Base-by-base conservation (phyloP, 345 rosid species). In the Eutrema heterophyllum region DNA sequence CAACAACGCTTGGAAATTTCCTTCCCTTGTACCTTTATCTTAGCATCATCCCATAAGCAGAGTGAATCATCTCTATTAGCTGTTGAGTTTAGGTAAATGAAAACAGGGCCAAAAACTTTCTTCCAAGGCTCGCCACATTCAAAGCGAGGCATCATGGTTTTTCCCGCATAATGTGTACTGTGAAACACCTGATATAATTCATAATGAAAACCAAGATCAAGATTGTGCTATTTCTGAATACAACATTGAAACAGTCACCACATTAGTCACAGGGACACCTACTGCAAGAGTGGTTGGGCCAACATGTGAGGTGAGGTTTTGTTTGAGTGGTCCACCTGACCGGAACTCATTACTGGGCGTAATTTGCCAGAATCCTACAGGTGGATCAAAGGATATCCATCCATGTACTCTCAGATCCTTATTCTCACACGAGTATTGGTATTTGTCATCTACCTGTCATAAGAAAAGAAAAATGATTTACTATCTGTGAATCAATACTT, bases 281-380 rank as follows among this genome's bases (percentile, higher is more conserved):
- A 95, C 99, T 43, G 97, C 92, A 64, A 95, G 97, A 53, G 85
- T 78, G 60, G 88, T 84, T 16, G 99, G 99, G 48, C 99, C 98
- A 44, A 90, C 98, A 72, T 92, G 99, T n/a, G 97, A 95, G 48
- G 92, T 87, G 48, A 95, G 89, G 67, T 88, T 88, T 80, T 95
- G 99, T 76, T 95, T 95, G 55, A 88, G 84, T 0, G 93, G 97
- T 72, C 99, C 99, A 27, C 98, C 97, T 45, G 99, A 86, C 51
- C 97, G 88, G 72, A 92, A 90, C 85, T 95, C 99, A 68, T 88
- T 80, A 72, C 98, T 95, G 32, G 98, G 96, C 3, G 89, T 90
- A 71, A 95, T 95, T 84, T 88, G 96, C 99, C 98, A 95, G 76
- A 92, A 95, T 27, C 99, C 99, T 5, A 95, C 85, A 6, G 97